Percentiles rank a stretch among this genome's conserved stretches.
Conservation (phyloP, 140 eudicot genomes). For the Bidens hawaiensis region DNA sequence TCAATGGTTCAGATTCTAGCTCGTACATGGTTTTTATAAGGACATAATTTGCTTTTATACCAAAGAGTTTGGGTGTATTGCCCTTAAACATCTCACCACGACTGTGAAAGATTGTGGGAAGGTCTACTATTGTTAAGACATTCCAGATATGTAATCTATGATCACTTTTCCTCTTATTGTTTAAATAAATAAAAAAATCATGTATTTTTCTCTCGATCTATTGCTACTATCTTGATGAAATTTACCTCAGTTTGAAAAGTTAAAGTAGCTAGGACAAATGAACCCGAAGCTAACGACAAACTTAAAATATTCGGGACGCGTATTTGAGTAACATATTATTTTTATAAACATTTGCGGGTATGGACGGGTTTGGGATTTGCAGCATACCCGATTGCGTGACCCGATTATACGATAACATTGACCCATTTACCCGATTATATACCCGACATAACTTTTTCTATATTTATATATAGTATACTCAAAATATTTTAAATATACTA, state of each 20-base stretch:
- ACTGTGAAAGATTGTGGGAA: conserved; percentile 35
- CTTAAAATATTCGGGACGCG: neutral
- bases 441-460: no score
- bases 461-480: no score
- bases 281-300: neutral
- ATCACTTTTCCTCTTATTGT: conserved; percentile 34
- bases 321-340: neutral
- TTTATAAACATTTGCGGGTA: no score
- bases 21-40: conserved; percentile 40
- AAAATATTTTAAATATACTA: no score
- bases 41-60: conserved; percentile 28
- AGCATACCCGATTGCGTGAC: no score
- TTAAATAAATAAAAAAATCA: neutral
- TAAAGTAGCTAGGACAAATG: no score
- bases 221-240: no score
- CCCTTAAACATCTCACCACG: conserved; percentile 18
- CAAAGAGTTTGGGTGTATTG: neutral
- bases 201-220: no score
- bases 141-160: conserved; percentile 55
- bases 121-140: conserved; percentile 28
- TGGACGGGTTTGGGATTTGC: neutral
- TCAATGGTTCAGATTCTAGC: conserved; percentile 43
- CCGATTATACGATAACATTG: no score
- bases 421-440: no score
- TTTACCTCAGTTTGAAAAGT: no score